Evolutionary conservation across 805 yeast genomes (phyloP).

Genomic region (Candida qinlingensis): DNA sequence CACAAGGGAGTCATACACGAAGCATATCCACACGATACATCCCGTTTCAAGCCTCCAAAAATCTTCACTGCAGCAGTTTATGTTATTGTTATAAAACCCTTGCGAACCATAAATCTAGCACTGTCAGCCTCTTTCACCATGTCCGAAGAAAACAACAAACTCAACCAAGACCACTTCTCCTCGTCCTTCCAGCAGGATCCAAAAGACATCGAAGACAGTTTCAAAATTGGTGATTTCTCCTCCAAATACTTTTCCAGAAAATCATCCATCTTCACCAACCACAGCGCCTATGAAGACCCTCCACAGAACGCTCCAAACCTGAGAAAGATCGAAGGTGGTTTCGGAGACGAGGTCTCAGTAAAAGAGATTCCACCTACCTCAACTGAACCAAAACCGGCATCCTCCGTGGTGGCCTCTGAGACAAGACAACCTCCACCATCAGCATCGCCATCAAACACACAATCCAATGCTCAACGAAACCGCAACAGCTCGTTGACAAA

Average conservation of each 20-base stretch:
- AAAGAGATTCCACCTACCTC: no score
- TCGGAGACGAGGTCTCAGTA: conserved; percentile 4
- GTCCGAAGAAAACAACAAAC: neutral
- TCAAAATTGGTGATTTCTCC: conserved; percentile 26
- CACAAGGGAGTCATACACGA: no score
- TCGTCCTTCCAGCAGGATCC: conserved; percentile 6
- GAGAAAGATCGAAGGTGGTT: conserved; percentile 24
- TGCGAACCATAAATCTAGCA: neutral
- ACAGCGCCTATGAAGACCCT: conserved; percentile 1
- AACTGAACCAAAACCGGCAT: neutral
- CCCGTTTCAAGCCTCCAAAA: no score
- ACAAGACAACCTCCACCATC: neutral
- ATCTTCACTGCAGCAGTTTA: no score
- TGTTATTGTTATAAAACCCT: neutral
- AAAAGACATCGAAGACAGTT: conserved; percentile 15
- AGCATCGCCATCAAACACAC: neutral
- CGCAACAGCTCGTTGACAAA: conserved; percentile 6
- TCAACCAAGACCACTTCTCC: conserved; percentile 4
- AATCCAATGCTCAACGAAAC: conserved; percentile 2
- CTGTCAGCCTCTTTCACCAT: neutral
- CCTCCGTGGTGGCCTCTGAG: no score
- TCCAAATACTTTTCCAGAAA: conserved; percentile 23
- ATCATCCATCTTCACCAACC: conserved; percentile 10
- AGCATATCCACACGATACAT: no score
- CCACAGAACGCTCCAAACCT: conserved; percentile 13